Base-by-base conservation (phyloP, 148 eudicot species). In the Dianthus caryophyllus region DNA sequence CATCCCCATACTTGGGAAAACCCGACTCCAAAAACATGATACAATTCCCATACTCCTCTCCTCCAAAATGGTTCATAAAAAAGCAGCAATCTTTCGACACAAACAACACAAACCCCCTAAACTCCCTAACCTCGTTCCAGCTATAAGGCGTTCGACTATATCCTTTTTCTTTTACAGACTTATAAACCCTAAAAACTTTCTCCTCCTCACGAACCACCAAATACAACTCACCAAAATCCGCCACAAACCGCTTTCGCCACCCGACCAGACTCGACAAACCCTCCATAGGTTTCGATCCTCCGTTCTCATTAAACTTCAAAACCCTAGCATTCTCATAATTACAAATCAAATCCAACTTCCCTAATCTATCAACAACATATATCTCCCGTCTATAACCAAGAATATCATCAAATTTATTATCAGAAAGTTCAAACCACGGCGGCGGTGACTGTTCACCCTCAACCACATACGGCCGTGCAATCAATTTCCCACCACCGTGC, bases 161-260 rank as follows among this genome's bases (percentile, higher is more conserved):
- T n/a, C n/a, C n/a, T n/a, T n/a, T n/a, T 39, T 9, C 2, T 1
- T 18, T 29, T 2, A 29, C 7, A 26, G 41, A 18, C 65, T 21
- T 61, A 61, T 21, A 41, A 61, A 61, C 65, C 2, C 13, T 21
- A 4, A 61, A 39, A 27, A 5, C 20, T 20, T 22, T 41, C 30
- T 38, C 65, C 30, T 13, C 49, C 1, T 0, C 1, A 0, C 50
- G 48, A 21, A 39, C 65, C 30, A 61, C 65, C 30, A 39, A 61
- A 21, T 61, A 61, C 13, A 61, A 3, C 7, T 43, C 16, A 5
- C 7, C 14, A 12, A 27, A 48, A 41, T 61, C 65, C 14, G 6
- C 9, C 17, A 41, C 65, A 5, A 61, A 25, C 49, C 65, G 65
- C 17, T 61, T 61, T 14, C 65, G n/a, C n/a, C n/a, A n/a, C n/a